Evolutionary conservation across 1,284 basidiomycete genomes (phyloP), one percentile per base, ranked within the genome.

Genomic region (Fistulinella staudtii): DNA sequence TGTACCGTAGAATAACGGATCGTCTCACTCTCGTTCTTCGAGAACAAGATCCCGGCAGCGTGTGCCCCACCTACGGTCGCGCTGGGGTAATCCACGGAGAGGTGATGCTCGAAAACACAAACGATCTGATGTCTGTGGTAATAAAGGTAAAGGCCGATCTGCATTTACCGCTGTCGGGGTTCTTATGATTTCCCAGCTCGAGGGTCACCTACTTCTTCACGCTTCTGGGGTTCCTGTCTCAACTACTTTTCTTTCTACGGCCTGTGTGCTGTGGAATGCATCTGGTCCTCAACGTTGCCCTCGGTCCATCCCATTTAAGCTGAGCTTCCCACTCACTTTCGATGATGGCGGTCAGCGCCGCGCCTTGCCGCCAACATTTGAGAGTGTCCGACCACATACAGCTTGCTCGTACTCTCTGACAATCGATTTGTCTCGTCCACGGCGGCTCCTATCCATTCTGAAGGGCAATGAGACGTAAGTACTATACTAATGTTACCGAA

Each of bases 1-100:
- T 56, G 36, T 64, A 61, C 38, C 59, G 59, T 39, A 58, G 63
- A 43, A 66, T 62, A 48, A 64, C 64, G n/a, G 57, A 63, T 20
- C 40, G 36, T 5, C 45, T 64, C 31, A 61, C 59, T 17, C 28
- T 66, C 18, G 31, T 54, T 36, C 50, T 62, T 13, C 53, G 49
- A 36, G 43, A 52, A 37, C 60, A 62, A 20, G 39, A 37, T 25
- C 63, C 55, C 6, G 55, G 55, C 8, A 49, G 45, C 28, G 22
- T 60, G 29, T 49, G 35, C n/a, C 64, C 60, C 29, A 7, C 17
- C 21, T 62, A 61, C 9, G 53, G 52, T 37, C 57, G 49, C n/a
- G 31, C 47, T 13, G 51, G 39, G 20, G 15, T 63, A 27, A 43
- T 66, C 31, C 46, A 45, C 18, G 64, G 60, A 7, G 47, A 62